These are phyloP conservation scores for Macrophomina phaseolina DNA, from an alignment of 2,329 filamentous ascomycete genomes.

Conservation along the genomic window DNA sequence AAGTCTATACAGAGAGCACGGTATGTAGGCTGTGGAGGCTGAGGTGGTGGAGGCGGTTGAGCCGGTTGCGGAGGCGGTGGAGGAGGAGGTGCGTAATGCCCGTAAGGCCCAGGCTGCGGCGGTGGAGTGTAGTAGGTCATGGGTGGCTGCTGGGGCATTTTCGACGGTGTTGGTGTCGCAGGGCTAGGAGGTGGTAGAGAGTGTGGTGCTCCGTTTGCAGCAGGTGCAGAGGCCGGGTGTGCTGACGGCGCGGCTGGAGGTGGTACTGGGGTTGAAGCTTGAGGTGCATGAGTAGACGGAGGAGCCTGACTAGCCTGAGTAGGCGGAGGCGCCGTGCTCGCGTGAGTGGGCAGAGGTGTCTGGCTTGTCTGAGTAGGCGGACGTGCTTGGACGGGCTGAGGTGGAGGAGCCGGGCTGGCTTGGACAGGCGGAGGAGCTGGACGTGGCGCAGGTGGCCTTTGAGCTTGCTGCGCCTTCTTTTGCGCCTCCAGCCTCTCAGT, in stretches of 20 bases:
- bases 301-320: background rate
- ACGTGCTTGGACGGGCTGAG: background rate
- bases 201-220: background rate
- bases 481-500: constrained; percentile 58
- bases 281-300: background rate
- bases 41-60: constrained; percentile 19
- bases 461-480: constrained; percentile 35
- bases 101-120: constrained; percentile 9
- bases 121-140: constrained; percentile 26
- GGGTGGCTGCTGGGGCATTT: constrained; percentile 26
- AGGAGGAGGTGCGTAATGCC: constrained; percentile 20
- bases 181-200: background rate
- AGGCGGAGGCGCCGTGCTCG: background rate
- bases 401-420: background rate
- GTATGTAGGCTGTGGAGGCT: constrained; percentile 15
- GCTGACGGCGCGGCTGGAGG: constrained; percentile 1
- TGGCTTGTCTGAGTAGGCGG: background rate
- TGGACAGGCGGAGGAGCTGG: background rate
- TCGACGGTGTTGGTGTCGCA: background rate
- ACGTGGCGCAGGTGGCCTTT: background rate
- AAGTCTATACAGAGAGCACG: constrained; percentile 46
- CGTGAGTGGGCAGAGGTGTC: background rate
- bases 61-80: constrained; percentile 4
- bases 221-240: constrained; percentile 8
- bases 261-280: background rate